A percentile compares a stretch with the other conserved stretches of the same genome.
phyloP scores from a whole-genome alignment of 78 protist genomes.

The Speleostelium caveatum region DNA sequence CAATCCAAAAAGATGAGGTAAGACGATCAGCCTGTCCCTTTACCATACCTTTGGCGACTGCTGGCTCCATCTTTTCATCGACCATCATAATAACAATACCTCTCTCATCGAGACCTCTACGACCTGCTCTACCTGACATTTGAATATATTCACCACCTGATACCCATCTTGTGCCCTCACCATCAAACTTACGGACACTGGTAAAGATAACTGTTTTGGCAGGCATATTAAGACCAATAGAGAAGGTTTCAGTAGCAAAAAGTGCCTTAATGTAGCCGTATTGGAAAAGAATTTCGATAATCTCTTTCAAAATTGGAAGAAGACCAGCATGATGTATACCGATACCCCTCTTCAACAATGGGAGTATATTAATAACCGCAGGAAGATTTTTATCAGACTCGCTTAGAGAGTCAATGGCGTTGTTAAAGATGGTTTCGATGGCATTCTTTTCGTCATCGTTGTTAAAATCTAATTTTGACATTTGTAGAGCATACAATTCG shows the following conservation, averaged over 20 bases:
- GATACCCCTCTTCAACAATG: constrained; percentile 90
- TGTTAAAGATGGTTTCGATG: constrained; percentile 83
- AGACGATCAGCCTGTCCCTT: constrained; percentile 94
- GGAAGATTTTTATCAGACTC: constrained; percentile 83
- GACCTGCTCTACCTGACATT: constrained; percentile 98
- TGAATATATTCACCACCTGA: constrained; percentile 97
- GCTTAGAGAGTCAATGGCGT: constrained; percentile 88
- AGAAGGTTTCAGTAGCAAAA: constrained; percentile 99
- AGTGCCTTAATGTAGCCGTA: constrained; percentile 95
- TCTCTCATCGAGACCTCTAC: constrained; percentile 96
- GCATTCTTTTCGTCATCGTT: constrained; percentile 66
- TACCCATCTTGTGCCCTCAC: constrained; percentile 77
- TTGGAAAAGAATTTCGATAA: constrained; percentile 96
- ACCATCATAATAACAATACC: constrained; percentile 96
- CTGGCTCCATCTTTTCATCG: constrained; percentile 93
- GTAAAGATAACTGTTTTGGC: constrained; percentile 97
- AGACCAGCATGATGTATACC: constrained; percentile 98
- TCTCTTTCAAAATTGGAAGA: constrained; percentile 96
- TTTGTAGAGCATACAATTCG: constrained; percentile 82
- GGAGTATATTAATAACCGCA: constrained; percentile 70
- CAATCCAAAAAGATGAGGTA: constrained; percentile 91
- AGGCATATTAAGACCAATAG: constrained; percentile 99
- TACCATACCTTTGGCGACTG: constrained; percentile 85
- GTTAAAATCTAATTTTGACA: constrained; percentile 74
- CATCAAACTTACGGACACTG: constrained; percentile 91